Base-by-base conservation (phyloP, 2,329 filamentous ascomycete species). In the Alternaria arborescens region DNA sequence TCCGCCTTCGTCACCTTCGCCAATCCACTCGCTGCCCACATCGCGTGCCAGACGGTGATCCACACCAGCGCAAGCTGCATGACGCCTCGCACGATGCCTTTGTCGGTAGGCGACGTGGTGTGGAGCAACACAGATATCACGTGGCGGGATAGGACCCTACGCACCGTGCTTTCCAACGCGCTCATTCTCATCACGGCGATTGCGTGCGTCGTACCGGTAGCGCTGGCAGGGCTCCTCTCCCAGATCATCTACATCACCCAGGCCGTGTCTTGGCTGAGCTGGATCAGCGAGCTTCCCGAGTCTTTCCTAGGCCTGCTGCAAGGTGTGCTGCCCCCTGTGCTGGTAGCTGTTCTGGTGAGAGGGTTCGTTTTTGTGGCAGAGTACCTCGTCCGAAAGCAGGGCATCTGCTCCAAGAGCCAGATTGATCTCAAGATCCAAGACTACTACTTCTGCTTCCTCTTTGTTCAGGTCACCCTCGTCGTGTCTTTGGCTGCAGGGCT, bases 391-490 rank as follows among this genome's bases (percentile, higher is more conserved):
- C 1, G 5, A 34, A 58, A 64, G 32, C 46, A 66, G 40, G 42
- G 61, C 16, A 55, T 60, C 22, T 16, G 46, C 18, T 46, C 28
- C 20, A 66, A 28, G 24, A 66, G 58, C 53, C 12, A 53, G 8
- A 48, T 62, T 7, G 34, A 58, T 30, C 8, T 55, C 8, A 64
- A 58, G 57, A 55, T 66, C 3, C 18, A 66, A 36, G 58, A 66
- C 28, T 64, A 55, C 46, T 66, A 66, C 56, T 66, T 66, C 8
- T 64, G 36, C 48, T 66, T 66, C 46, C 54, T 66, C 11, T 62
- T 64, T 46, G 1, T 60, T 14, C 16, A 66, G 22, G 42, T 60
- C 14, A 62, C 59, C 14, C 43, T 65, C 2, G n/a, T 61, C 20
- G 52, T 67, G 2, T 63, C 55, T 6, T 41, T 67, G 14, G 62